Percentiles rank a stretch among this genome's conserved stretches.
These are phyloP conservation scores for Zymoseptoria pseudotritici DNA, from an alignment of 2,329 filamentous ascomycete genomes.

Conservation along the genomic window DNA sequence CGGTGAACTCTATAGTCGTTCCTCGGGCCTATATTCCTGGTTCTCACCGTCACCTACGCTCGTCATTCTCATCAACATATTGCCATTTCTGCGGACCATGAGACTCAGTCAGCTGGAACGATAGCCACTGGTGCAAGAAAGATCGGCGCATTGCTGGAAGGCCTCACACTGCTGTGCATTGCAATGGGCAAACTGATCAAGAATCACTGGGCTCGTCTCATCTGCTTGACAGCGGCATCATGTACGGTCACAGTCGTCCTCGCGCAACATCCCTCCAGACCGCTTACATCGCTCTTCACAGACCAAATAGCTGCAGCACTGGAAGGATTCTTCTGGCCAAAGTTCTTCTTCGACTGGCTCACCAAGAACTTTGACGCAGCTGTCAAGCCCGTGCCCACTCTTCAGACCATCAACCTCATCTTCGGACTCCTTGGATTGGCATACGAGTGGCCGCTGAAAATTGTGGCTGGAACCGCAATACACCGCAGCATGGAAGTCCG, in stretches of 20 bases:
- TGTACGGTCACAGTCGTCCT: constrained; percentile 46
- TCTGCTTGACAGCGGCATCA: constrained; percentile 74
- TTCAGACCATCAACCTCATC: constrained; percentile 85
- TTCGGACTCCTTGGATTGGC: constrained; percentile 70
- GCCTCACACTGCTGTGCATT: constrained; percentile 4
- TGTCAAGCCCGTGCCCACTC: constrained; percentile 77
- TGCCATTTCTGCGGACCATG: constrained; percentile 9
- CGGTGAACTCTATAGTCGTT: background rate
- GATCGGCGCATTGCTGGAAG: background rate
- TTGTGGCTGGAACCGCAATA: constrained; percentile 66
- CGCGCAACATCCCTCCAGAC: background rate
- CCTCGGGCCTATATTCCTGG: background rate
- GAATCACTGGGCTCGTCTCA: constrained; percentile 96
- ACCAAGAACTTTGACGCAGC: constrained; percentile 82
- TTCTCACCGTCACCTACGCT: background rate
- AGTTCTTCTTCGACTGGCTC: constrained; percentile 96
- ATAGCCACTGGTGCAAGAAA: constrained; percentile 8
- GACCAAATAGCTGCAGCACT: constrained; percentile 81
- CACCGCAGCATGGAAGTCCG: constrained; percentile 85
- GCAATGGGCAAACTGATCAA: constrained; percentile 96
- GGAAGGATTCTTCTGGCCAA: constrained; percentile 94
- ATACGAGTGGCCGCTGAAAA: constrained; percentile 83
- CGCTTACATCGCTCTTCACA: constrained; percentile 32
- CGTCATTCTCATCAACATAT: background rate
- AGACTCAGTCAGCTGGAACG: constrained; percentile 4